Evolutionary conservation across 2,329 filamentous ascomycete genomes (phyloP), one percentile per base, ranked within the genome.

Genomic region (Xylariaceae sp.): DNA sequence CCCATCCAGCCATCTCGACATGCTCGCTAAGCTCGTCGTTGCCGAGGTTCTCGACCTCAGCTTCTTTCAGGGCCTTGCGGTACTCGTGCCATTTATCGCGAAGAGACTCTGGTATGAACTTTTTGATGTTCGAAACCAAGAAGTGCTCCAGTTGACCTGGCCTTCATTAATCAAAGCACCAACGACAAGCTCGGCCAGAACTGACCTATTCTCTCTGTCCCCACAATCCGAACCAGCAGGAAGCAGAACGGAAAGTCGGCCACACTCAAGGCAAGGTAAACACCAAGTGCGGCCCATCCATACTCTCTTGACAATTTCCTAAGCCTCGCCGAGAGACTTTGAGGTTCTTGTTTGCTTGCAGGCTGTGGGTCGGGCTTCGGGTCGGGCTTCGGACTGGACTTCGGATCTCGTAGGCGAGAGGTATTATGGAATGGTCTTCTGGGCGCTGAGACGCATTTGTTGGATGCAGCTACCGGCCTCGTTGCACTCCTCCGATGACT

Each of bases 211-310:
- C 75, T 75, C 17, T 98, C 92, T 0, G 85, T 84, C 12, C 92
- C 92, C 2, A 94, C 72, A 33, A 79, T 65, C 37, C 81, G 75
- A 29, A 98, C 92, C 8, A 92, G 77, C 35, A 94, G 62, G 64
- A 94, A 98, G 63, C 90, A 96, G 56, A 96, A 85, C 1, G 92
- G 92, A 45, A 96, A 94, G 61, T 98, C 92, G 32, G 94, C 64
- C 23, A 84, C 82, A 26, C 84, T 89, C 35, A 98, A 64, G 1
- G 69, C 70, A 9, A 95, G 60, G 59, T 98, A 98, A 11, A 98
- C 85, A n/a, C 88, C 90, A 5, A 95, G 61, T 1, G 89, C 89
- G 3, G 84, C 75, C 87, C 89, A 96, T 25, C 92, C 92, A 59
- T 98, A 98, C 59, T 96, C 90, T 43, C 81, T 79, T 3, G 83